Base-by-base conservation (phyloP, 345 rosid genomes). In the Lumnitzera racemosa region DNA sequence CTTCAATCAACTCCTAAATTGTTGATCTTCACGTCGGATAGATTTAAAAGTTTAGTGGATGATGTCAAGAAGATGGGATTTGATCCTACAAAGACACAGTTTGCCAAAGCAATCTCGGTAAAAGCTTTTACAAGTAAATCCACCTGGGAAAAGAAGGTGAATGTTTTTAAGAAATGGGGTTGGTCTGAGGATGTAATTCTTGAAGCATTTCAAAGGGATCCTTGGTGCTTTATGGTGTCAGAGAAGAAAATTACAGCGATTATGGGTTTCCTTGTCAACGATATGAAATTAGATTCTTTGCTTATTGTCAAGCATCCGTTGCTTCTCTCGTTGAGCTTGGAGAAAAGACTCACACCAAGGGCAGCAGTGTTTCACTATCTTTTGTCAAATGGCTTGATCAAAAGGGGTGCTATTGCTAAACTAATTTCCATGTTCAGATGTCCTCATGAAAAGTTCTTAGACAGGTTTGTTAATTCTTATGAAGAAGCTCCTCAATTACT, bases 311-410 rank as follows among this genome's bases (percentile, higher is more conserved):
- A 12, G 8, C 4, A 15, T n/a, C 78, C 78, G 0, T 0, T 1
- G 8, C 2, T 67, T 46, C 13, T 75, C 51, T 9, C 55, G 0
- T 7, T 47, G 4, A 77, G 82, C 64, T 24, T 79, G 53, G 63
- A 72, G 56, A 76, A 72, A 61, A 64, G 73, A 47, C 51, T 79
- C 50, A 11, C 63, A 47, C 83, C 87, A 0, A 55, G 87, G 67
- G 55, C 41, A 13, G n/a, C 61, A 14, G 72, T 72, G 43, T 36
- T 61, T 47, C 61, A 56, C n/a, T 31, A 53, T 58, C 54, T 78
- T 56, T 16, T 62, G 15, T 64, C 69, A 0, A 59, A 63, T 49
- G 71, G 76, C 51, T 49, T 75, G 64, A 24, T 78, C 11, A 59
- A 61, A 61, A 58, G 50, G 43, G 43, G 7, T 36, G 43, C 36